Base-by-base conservation (phyloP, 768 basidiomycete species). In the Termitomyces sp. region DNA sequence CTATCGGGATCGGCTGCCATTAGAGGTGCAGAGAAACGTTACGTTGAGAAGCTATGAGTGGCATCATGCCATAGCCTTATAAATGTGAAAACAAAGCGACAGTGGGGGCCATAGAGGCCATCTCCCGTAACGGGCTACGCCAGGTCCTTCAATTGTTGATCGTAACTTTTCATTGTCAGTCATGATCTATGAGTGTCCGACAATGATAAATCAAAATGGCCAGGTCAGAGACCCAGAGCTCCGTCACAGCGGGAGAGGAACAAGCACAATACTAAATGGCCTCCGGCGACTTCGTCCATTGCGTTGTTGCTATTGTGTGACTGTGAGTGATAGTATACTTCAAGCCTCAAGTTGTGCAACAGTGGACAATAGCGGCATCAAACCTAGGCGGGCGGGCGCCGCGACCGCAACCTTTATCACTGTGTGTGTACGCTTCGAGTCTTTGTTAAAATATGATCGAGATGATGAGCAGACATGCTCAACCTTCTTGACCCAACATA, bases 1-100 rank as follows among this genome's bases (percentile, higher is more conserved):
- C 55, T 56, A 32, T 43, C n/a, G 31, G 42, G 31, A n/a, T 56
- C 55, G 31, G 17, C 55, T 43, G 29, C 55, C 55, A 56, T 56
- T 34, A 10, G 42, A 55, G 20, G 32, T 37, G 4, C n/a, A 42
- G 29, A 29, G 55, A 6, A n/a, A 45, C 2, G 32, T 34, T 14
- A 25, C 25, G 25, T 25, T 25, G 11, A 20, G 11, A 45, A 15
- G 3, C 7, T 54, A 3, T n/a, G 40, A 32, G 32, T 11, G 40
- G 11, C 11, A 17, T 15, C 6, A n/a, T 40, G 52, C 31, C 14
- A 20, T 3, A 45, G 55, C 31, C 42, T 43, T 56, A 43, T 56
- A 56, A 11, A 42, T 31, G 29, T n/a, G 17, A 34, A 4, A 20
- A 56, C 55, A 56, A 56, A 34, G 55, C 55, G 55, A 32, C 14